Conservation (phyloP, 2,329 filamentous ascomycete genomes). For the Paecilomyces dactylethromorphus region DNA sequence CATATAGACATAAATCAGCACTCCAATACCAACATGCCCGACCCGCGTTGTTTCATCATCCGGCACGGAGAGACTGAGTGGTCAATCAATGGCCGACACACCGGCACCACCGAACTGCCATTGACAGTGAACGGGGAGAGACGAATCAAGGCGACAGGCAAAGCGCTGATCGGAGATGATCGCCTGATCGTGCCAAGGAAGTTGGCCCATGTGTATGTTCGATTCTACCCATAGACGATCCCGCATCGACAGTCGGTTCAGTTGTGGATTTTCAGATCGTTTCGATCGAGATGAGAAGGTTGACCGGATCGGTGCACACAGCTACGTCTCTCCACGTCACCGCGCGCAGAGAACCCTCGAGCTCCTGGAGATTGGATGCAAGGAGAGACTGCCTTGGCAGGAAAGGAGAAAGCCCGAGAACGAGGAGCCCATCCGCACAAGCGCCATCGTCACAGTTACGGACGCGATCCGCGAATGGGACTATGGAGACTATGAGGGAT, state of each 20-base stretch:
- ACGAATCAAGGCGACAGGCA: constrained; percentile 67
- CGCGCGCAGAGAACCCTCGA: constrained; percentile 88
- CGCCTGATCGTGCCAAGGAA: constrained; percentile 77
- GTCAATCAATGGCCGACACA: constrained; percentile 82
- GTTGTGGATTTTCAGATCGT: neutral
- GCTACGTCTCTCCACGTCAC: constrained; percentile 78
- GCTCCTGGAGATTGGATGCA: constrained; percentile 67
- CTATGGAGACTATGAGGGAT: constrained; percentile 80
- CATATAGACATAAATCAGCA: neutral
- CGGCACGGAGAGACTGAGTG: constrained; percentile 95
- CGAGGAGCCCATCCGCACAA: constrained; percentile 42
- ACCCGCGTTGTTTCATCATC: constrained; percentile 71
- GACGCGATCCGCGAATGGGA: constrained; percentile 78
- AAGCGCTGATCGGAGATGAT: constrained; percentile 76
- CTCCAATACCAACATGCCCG: constrained; percentile 29
- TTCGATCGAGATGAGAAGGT: neutral
- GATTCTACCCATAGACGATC: constrained; percentile 18
- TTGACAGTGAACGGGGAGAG: constrained; percentile 76
- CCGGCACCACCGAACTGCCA: constrained; percentile 77
- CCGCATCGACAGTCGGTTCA: neutral
- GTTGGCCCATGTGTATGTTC: constrained; percentile 69
- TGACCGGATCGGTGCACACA: constrained; percentile 15
- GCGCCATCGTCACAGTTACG: constrained; percentile 59
- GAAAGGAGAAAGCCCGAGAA: constrained; percentile 19
- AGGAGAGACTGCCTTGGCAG: constrained; percentile 66